phyloP scores from a whole-genome alignment of 2,329 filamentous ascomycete species.

The Aureobasidium sp. region DNA sequence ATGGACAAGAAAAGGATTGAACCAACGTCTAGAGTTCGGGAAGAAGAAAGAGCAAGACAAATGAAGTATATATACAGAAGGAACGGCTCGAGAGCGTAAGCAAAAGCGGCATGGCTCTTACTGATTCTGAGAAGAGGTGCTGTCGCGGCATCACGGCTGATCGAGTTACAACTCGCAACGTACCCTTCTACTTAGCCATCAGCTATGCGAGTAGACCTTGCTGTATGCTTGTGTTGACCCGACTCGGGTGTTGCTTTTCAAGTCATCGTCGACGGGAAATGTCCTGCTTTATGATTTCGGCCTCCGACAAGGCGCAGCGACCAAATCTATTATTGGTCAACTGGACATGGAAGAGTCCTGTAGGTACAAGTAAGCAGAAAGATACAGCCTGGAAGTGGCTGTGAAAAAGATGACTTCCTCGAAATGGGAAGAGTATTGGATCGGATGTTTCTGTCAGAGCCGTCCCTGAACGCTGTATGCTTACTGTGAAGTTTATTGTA shows the following conservation, averaged over 20 bases:
- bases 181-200: not conserved
- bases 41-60: not conserved
- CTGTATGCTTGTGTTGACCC: not conserved
- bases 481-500: not conserved
- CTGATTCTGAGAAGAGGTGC: not conserved
- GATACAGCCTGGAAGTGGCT: not conserved
- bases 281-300: not conserved
- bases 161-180: no score
- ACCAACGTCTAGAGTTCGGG: no score
- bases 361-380: not conserved
- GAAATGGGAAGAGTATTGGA: not conserved
- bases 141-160: not conserved
- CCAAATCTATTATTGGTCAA: not conserved
- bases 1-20: not conserved
- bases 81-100: not conserved
- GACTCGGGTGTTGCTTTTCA: not conserved
- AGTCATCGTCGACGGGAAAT: not conserved
- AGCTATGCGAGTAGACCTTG: not conserved
- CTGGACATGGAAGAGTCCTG: not conserved
- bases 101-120: not conserved
- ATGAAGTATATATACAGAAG: not conserved
- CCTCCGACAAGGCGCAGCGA: not conserved
- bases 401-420: not conserved
- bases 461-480: not conserved
- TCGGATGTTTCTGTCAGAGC: not conserved